phyloP scores from a whole-genome alignment of 106 monocot genomes.

The Amphibolis antarctica region DNA sequence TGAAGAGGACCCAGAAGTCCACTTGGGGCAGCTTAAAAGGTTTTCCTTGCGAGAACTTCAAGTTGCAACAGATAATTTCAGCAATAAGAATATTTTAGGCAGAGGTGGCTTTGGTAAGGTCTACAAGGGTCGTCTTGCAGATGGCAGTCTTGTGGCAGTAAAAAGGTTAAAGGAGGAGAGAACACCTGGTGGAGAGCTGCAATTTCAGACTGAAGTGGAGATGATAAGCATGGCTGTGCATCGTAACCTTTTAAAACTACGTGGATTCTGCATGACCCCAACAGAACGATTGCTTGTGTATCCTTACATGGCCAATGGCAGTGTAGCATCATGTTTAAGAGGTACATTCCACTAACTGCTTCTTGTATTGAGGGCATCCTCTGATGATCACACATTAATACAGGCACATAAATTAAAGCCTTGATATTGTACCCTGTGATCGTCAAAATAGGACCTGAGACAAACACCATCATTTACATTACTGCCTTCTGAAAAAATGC shows the following conservation, averaged over 20 bases:
- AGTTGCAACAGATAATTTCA: slow-evolving; percentile 88
- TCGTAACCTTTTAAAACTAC: slow-evolving; percentile 14
- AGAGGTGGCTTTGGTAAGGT: slow-evolving; percentile 96
- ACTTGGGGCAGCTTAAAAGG: slow-evolving; percentile 84
- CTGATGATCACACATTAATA: no score
- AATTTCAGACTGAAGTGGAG: slow-evolving; percentile 28
- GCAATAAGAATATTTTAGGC: slow-evolving; percentile 71
- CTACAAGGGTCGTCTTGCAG: slow-evolving; percentile 75
- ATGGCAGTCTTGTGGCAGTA: slow-evolving; percentile 79
- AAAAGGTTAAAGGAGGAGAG: slow-evolving; percentile 37
- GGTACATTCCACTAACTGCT: not conserved
- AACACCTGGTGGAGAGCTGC: slow-evolving; percentile 21
- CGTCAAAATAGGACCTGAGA: no score
- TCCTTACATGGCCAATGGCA: slow-evolving; percentile 25
- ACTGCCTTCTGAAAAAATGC: no score
- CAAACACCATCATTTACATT: no score
- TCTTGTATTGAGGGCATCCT: no score
- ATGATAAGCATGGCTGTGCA: slow-evolving; percentile 29
- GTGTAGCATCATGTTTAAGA: slow-evolving; percentile 19
- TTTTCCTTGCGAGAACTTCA: slow-evolving; percentile 79
- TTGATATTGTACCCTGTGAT: no score
- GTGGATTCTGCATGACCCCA: slow-evolving; percentile 16
- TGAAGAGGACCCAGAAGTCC: slow-evolving; percentile 94
- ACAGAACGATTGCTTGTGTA: slow-evolving; percentile 23
- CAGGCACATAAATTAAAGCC: no score